Conservation (phyloP, 495 filamentous ascomycete genomes). For the Daldinia decipiens region DNA sequence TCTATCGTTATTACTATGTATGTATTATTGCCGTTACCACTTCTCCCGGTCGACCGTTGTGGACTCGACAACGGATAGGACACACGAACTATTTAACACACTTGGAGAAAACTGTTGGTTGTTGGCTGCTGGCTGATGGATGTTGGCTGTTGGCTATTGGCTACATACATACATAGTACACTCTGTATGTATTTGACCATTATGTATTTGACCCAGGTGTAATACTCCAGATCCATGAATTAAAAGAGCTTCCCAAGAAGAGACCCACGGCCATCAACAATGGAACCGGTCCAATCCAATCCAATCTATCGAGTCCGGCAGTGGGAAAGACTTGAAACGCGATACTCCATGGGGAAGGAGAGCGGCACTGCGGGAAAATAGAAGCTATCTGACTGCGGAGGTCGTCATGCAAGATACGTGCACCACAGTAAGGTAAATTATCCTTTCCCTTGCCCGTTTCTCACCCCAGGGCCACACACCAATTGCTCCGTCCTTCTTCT, state of each 20-base stretch:
- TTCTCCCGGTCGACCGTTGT: constrained; percentile 24
- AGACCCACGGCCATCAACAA: constrained; percentile 33
- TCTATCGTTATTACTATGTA: constrained; percentile 4
- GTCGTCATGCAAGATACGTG: constrained; percentile 37
- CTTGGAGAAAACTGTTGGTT: constrained; percentile 15
- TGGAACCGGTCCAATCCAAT: constrained; percentile 23
- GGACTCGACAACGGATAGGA: constrained; percentile 17
- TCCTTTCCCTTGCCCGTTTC: constrained; percentile 9
- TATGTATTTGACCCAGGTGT: constrained; percentile 8
- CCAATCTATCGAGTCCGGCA: constrained; percentile 41
- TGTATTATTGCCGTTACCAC: constrained; percentile 8
- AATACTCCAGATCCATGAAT: constrained; percentile 7
- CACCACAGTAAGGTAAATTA: constrained; percentile 25
- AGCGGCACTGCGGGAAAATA: constrained; percentile 27
- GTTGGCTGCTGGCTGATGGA: constrained; percentile 32
- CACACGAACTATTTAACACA: constrained; percentile 8
- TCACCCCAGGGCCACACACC: background rate
- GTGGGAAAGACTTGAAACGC: constrained; percentile 40
- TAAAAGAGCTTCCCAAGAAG: background rate
- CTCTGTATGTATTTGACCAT: no score
- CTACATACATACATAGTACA: background rate
- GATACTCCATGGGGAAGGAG: constrained; percentile 42
- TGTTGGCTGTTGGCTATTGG: constrained; percentile 28
- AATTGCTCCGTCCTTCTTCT: constrained; percentile 8
- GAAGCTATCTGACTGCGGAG: constrained; percentile 27